A percentile compares a stretch with the other conserved stretches of the same genome.
Evolutionary conservation across 2,329 filamentous ascomycete genomes (phyloP).

Genomic region (Metarhizium rileyi): DNA sequence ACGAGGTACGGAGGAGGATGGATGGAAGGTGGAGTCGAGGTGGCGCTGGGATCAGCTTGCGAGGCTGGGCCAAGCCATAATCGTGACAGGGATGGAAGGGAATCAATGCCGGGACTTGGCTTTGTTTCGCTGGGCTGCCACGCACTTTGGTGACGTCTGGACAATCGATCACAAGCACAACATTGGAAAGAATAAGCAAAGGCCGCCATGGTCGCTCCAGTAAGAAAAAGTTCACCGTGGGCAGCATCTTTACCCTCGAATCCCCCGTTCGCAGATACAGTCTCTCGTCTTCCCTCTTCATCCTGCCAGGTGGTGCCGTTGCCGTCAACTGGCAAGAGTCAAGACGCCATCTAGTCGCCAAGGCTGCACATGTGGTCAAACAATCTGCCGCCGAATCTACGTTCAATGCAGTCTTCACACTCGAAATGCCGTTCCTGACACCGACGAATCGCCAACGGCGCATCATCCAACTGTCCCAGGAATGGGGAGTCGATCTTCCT

Average conservation of each 20-base stretch:
- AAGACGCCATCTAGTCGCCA: no score
- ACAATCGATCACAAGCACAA: background rate
- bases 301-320: no score
- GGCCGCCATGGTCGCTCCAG: no score
- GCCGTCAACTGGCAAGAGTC: no score
- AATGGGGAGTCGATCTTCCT: constrained; percentile 38
- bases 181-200: no score
- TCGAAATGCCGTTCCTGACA: constrained; percentile 20
- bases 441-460: constrained; percentile 33
- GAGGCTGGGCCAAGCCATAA: background rate
- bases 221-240: background rate
- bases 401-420: background rate
- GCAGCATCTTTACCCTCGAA: background rate
- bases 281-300: background rate
- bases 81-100: background rate
- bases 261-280: background rate
- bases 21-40: background rate
- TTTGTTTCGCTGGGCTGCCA: background rate
- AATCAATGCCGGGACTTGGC: no score
- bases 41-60: background rate
- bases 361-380: background rate
- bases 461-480: constrained; percentile 38
- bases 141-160: background rate
- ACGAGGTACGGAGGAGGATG: no score
- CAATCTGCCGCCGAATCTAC: background rate